Evolutionary conservation across 805 yeast genomes (phyloP).

Genomic region (Candida maesae): DNA sequence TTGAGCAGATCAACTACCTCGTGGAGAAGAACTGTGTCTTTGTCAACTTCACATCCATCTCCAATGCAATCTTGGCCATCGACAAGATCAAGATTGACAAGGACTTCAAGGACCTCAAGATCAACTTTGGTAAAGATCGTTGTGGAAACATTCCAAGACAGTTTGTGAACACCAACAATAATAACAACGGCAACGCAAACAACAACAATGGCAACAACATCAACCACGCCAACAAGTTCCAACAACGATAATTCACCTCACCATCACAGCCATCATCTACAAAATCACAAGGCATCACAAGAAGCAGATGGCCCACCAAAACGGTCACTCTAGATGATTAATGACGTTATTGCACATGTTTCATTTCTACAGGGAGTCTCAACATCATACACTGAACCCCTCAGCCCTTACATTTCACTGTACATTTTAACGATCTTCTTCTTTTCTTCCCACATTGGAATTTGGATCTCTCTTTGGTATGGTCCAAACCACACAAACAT

Average conservation of each 20-base stretch:
- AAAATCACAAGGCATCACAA: too few relatives aligned
- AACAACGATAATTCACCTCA: too few relatives aligned
- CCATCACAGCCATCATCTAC: too few relatives aligned
- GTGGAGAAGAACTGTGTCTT: slow-evolving; percentile 41
- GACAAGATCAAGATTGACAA: slow-evolving; percentile 81
- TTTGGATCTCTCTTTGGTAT: too few relatives aligned
- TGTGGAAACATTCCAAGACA: slow-evolving; percentile 94
- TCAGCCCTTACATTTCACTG: too few relatives aligned
- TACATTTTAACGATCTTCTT: too few relatives aligned
- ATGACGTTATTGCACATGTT: neutral
- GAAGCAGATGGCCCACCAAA: too few relatives aligned
- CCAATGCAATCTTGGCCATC: slow-evolving; percentile 87
- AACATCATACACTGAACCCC: too few relatives aligned
- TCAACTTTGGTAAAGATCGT: slow-evolving; percentile 91
- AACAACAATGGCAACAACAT: neutral
- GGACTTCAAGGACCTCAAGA: slow-evolving; percentile 67
- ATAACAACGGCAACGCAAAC: neutral
- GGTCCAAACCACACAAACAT: too few relatives aligned
- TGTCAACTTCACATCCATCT: slow-evolving; percentile 55
- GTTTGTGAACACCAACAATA: slow-evolving; percentile 32
- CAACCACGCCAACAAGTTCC: too few relatives aligned
- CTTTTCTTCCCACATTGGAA: too few relatives aligned
- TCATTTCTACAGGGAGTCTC: neutral
- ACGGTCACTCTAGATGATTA: neutral
- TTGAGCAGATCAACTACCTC: slow-evolving; percentile 89